A percentile compares a stretch with the other conserved stretches of the same genome.
phyloP scores from a whole-genome alignment of 352 stramenopile genomes.

The Pythium coloratum region DNA sequence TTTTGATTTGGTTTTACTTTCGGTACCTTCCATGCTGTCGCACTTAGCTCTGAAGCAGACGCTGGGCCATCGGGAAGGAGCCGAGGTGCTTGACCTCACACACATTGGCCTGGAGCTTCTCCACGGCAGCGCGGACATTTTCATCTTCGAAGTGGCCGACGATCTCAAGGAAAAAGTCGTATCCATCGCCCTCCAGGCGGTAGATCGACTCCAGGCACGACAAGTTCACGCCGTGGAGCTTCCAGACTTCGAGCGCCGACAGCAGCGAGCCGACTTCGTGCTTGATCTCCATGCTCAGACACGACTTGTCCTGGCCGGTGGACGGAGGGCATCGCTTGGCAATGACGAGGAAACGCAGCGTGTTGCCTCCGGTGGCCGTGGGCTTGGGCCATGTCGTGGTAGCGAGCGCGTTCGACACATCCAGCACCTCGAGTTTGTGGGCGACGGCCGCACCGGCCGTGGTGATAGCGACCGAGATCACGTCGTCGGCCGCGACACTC shows the following conservation, averaged over 20 bases:
- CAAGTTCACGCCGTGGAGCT: slow-evolving; percentile 78
- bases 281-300: slow-evolving; percentile 82
- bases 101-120: slow-evolving; percentile 49
- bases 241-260: slow-evolving; percentile 78
- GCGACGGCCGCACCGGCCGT: slow-evolving; percentile 45
- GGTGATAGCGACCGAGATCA: slow-evolving; percentile 53
- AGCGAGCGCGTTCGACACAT: slow-evolving; percentile 49
- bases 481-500: slow-evolving; percentile 24
- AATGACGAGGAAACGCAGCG: slow-evolving; percentile 74
- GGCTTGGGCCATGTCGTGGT: slow-evolving; percentile 45
- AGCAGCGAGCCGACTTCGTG: slow-evolving; percentile 87
- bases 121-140: slow-evolving; percentile 55
- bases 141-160: slow-evolving; percentile 72
- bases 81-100: slow-evolving; percentile 77
- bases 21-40: neutral
- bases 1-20: neutral
- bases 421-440: slow-evolving; percentile 45
- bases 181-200: slow-evolving; percentile 62
- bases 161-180: slow-evolving; percentile 88
- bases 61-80: slow-evolving; percentile 73
- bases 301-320: slow-evolving; percentile 83
- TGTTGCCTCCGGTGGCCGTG: slow-evolving; percentile 39
- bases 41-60: slow-evolving; percentile 41
- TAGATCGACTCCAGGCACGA: slow-evolving; percentile 89
- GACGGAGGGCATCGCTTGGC: slow-evolving; percentile 61